A percentile compares a stretch with the other conserved stretches of the same genome.
Evolutionary conservation across 441 rosid species (phyloP).

Genomic region (Populus hybrid): DNA sequence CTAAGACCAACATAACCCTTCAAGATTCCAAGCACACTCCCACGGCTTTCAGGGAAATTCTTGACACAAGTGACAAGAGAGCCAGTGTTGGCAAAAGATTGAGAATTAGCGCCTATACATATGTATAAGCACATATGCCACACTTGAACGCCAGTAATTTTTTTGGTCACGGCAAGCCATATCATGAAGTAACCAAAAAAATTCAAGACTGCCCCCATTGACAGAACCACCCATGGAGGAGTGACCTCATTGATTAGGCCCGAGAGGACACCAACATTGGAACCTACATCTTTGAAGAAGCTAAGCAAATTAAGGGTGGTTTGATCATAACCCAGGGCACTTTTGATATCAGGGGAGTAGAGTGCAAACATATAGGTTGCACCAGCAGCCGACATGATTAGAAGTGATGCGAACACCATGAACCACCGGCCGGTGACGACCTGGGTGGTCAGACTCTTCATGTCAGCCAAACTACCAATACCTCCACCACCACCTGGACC

Average conservation of each 20-base stretch:
- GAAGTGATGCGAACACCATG: constrained; percentile 52
- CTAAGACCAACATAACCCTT: constrained; percentile 64
- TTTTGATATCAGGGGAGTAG: constrained; percentile 51
- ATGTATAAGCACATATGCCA: constrained; percentile 71
- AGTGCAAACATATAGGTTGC: constrained; percentile 62
- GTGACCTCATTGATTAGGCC: constrained; percentile 59
- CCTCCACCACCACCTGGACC: constrained; percentile 11
- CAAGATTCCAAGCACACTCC: constrained; percentile 50
- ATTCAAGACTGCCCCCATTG: constrained; percentile 48
- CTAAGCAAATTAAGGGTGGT: constrained; percentile 53
- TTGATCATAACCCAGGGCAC: constrained; percentile 53
- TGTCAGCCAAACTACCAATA: constrained; percentile 20
- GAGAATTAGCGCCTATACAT: constrained; percentile 61
- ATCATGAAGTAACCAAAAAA: constrained; percentile 62
- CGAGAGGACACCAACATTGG: constrained; percentile 53
- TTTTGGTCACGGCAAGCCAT: constrained; percentile 49
- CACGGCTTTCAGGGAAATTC: constrained; percentile 57
- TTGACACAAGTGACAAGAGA: constrained; percentile 61
- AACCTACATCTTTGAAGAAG: constrained; percentile 62
- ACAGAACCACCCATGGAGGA: constrained; percentile 56
- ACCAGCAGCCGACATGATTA: constrained; percentile 62
- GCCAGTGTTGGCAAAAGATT: constrained; percentile 60
- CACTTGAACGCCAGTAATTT: constrained; percentile 31
- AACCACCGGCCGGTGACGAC: constrained; percentile 56
- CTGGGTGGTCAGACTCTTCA: constrained; percentile 40